Conservation (phyloP, 2,329 filamentous ascomycete genomes). For the Magnaporthiopsis poae region DNA sequence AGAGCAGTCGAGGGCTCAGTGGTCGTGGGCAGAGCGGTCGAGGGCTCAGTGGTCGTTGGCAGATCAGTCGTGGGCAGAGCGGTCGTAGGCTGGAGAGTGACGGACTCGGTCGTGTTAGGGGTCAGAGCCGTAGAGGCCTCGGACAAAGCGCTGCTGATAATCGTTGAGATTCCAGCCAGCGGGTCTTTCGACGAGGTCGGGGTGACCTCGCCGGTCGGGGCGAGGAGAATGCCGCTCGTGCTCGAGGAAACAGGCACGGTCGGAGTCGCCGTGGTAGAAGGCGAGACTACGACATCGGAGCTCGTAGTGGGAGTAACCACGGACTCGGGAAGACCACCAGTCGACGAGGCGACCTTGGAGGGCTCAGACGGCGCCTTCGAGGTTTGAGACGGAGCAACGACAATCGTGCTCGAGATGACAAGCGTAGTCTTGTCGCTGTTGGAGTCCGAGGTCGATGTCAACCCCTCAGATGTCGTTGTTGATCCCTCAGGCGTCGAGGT, state of each 20-base stretch:
- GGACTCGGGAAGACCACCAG: conserved; percentile 8
- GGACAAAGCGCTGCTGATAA: conserved; percentile 16
- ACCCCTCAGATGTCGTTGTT: too few species aligned
- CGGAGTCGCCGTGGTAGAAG: conserved; percentile 5
- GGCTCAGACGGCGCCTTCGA: not conserved
- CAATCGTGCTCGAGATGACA: conserved; percentile 19
- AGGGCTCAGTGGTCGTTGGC: too few species aligned
- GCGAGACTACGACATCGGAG: not conserved
- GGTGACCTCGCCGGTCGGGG: conserved; percentile 24
- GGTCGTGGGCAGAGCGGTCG: too few species aligned
- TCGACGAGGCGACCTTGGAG: conserved; percentile 4
- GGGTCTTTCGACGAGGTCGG: conserved; percentile 1
- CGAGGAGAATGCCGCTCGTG: conserved; percentile 19
- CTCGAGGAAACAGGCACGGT: conserved; percentile 8
- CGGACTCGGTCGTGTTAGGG: conserved; percentile 11
- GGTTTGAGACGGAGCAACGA: conserved; percentile 13
- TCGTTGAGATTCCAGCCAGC: conserved; percentile 10
- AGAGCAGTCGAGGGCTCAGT: too few species aligned
- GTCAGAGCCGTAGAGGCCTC: conserved; percentile 11
- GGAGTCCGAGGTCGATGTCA: conserved; percentile 9
- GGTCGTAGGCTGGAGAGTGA: conserved; percentile 5
- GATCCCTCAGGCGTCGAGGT: conserved; percentile 5
- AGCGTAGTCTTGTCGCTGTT: conserved; percentile 19
- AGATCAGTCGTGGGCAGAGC: conserved; percentile 6
- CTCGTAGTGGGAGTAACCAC: conserved; percentile 1